Evolutionary conservation across 305 asterid species (phyloP), one percentile per base, ranked within the genome.

Genomic region (Euphrasia arctica): DNA sequence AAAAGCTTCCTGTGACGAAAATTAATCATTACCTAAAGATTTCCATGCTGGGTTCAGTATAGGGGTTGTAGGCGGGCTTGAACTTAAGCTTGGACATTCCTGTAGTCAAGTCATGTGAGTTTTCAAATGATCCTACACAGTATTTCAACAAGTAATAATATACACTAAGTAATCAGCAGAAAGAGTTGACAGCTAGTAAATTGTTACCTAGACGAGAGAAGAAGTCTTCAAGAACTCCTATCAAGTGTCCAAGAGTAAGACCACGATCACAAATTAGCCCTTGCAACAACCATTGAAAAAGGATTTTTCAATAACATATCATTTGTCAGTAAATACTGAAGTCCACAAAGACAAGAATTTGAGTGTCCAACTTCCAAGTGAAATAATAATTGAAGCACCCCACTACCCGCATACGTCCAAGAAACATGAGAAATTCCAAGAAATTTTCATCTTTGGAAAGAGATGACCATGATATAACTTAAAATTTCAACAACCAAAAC

Each of bases 1-100:
- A 60, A 70, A 43, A 7, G 9, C 6, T 49, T 12, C 48, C 65
- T 31, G 63, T 22, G 51, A 32, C 9, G 61, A 42, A 22, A 58
- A 18, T 5, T 57, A 54, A 61, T 36, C 10, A 47, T 52, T 67
- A 89, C 98, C 98, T 87, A 87, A 93, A 93, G 67, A 93, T 90
- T 82, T 93, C 99, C 97, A 93, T 93, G 82, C 99, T 93, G 71
- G 99, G 99, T 77, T 93, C 99, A 27, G 99, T 90, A 49, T 93
- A 93, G 14, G 99, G 99, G 78, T 93, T 90, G 74, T 93, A 90
- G 52, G 97, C 99, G 60, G 97, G 95, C 83, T 93, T 93, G 87
- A 88, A 93, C 72, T 88, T 88, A 57, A 93, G 86, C 84, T 93
- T 86, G 61, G 95, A 79, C 99, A 90, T 93, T 70, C 99, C 98